A percentile compares a stretch with the other conserved stretches of the same genome.
These are phyloP conservation scores for Sugiyamaella boreocaroliniensis DNA, from an alignment of 805 yeast genomes.

Conservation along the genomic window DNA sequence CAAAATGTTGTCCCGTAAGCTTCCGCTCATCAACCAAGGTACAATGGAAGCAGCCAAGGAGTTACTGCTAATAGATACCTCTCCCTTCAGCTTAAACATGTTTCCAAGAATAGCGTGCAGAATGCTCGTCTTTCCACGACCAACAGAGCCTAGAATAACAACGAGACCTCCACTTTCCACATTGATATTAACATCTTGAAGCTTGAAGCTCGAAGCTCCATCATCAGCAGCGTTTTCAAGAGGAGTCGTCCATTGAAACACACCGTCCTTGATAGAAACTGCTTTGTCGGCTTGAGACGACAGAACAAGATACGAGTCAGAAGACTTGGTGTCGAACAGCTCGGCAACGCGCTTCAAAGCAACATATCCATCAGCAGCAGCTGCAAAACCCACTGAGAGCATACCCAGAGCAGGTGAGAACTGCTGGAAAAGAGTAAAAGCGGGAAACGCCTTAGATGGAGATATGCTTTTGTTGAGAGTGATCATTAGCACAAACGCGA, in stretches of 20 bases:
- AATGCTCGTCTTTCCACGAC: conserved; percentile 65
- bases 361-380: conserved; percentile 79
- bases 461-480: conserved; percentile 37
- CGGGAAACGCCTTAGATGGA: conserved; percentile 63
- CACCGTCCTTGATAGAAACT: conserved; percentile 44
- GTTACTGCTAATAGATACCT: conserved; percentile 36
- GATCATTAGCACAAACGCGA: conserved; percentile 43
- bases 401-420: conserved; percentile 60
- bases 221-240: conserved; percentile 22
- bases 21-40: conserved; percentile 62
- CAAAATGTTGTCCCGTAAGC: conserved; percentile 60
- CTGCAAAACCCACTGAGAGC: conserved; percentile 66
- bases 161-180: conserved; percentile 56
- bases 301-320: conserved; percentile 24
- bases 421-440: conserved; percentile 61
- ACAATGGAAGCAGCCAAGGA: conserved; percentile 44
- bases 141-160: conserved; percentile 63
- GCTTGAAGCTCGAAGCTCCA: conserved; percentile 15
- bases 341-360: conserved; percentile 78
- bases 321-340: conserved; percentile 51
- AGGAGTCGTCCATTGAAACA: conserved; percentile 54
- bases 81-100: conserved; percentile 50
- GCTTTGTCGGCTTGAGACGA: conserved; percentile 35
- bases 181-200: conserved; percentile 39
- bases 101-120: conserved; percentile 58